Base-by-base conservation (phyloP, 2,329 filamentous ascomycete genomes). In the Aspergillus calidoustus region DNA sequence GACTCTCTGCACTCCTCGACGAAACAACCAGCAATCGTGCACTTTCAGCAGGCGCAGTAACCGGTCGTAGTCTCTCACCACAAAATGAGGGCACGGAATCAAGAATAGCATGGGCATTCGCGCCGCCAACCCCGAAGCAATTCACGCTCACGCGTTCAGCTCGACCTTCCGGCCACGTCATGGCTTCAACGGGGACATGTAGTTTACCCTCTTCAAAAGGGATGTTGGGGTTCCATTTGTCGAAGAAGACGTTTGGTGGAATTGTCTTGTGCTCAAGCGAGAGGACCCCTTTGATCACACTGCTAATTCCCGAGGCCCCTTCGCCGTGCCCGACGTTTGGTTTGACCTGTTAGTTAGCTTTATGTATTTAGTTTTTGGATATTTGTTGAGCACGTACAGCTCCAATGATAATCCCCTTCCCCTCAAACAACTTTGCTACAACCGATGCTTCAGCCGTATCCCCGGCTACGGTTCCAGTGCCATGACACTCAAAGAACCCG, bases 51-150 rank as follows among this genome's bases (percentile, higher is more conserved):
- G 3, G 59, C 47, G 3, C 34, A 69, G 64, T 11, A 73, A 62
- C 54, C 76, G 76, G 52, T 77, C 74, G 0, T 75, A 76, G 52
- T 77, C 76, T 6, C 71, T 50, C 5, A 56, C 55, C 38, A 60
- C 68, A 1, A 68, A 65, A 46, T 30, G 48, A 51, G 11, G 48
- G 9, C 4, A 53, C 30, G 11, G 30, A 53, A 28, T 48, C 46
- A 46, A 44, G 38, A 54, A 44, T 54, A 11, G 25, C 62, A 44
- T 66, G 64, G 0, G 54, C 59, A 30, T 66, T 66, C 7, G 54
- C 38, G 7, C 64, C 64, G 3, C 64, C 49, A 65, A 70, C 68
- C 1, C 73, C 72, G 56, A 74, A 74, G 1, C 59, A 66, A 51
- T 74, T 75, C 13, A 75, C 64, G 25, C 66, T 68, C 17, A 66